Base-by-base conservation (phyloP, 805 yeast species). In the Cyberlindnera euphorbiiphila region DNA sequence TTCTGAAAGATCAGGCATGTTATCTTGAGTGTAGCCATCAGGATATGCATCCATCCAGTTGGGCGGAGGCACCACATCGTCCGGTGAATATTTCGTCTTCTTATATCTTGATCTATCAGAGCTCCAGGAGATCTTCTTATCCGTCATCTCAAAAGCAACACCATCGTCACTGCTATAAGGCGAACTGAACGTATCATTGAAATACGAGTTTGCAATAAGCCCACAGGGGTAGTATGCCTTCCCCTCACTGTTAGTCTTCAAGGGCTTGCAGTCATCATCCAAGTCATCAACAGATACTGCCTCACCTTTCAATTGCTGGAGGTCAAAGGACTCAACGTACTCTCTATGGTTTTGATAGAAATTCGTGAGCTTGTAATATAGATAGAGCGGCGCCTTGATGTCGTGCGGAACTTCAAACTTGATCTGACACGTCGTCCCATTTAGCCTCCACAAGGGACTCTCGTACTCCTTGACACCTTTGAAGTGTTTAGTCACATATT, bases 331-430 rank as follows among this genome's bases (percentile, higher is more conserved):
- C 43, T 78, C 79, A 23, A 91, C 98, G 57, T 87, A 93, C 45
- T 93, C 85, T 43, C 98, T 76, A 64, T 93, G 98, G 60, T 93
- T 93, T 60, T 93, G 98, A 60, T 72, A 88, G 61, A 91, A 93
- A 58, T 87, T 87, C 24, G 96, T 88, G 53, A 93, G 67, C 49
- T 80, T 78, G 65, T 93, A 93, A 64, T 86, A 93, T 46, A 87
- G 55, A 57, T 71, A 88, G 8, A 88, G 56, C 4, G 95, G 86
- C 3, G 81, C 74, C 28, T 76, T 69, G 58, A 93, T 69, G 38
- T 78, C 79, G 29, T 68, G 67, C 11, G 96, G 94, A 19, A 87
- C 59, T 27, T 75, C 74, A 63, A 93, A 91, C 52, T 78, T 75
- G 25, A 93, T 51, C 20, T 70, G 65, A 61, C 98, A 91, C 3